These are phyloP conservation scores for Trichoderma gracile DNA, from an alignment of 2,329 filamentous ascomycete species.

Conservation along the genomic window DNA sequence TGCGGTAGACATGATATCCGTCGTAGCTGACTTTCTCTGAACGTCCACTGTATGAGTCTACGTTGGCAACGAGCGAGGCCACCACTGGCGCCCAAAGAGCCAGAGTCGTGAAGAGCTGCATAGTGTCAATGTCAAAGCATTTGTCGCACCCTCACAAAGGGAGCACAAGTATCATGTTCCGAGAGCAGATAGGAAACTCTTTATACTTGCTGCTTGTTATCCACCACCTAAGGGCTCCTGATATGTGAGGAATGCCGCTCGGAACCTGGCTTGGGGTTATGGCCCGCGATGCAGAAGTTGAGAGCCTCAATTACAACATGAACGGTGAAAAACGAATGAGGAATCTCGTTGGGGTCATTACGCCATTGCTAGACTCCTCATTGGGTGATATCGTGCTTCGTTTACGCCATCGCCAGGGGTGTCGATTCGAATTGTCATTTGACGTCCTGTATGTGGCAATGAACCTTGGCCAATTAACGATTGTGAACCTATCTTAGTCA, in stretches of 20 bases:
- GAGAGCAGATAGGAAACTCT: neutral
- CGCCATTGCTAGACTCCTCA: constrained; percentile 14
- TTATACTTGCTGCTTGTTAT: neutral
- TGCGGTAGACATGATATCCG: constrained; percentile 8
- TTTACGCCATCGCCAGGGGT: constrained; percentile 16
- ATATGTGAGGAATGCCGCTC: neutral
- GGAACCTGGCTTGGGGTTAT: neutral
- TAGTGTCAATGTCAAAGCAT: neutral
- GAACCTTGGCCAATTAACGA: neutral
- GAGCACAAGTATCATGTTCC: neutral
- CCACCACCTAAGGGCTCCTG: neutral
- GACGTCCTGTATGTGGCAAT: neutral
- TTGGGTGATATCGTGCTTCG: constrained; percentile 15
- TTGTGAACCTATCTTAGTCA: neutral
- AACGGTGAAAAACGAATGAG: neutral
- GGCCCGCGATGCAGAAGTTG: neutral
- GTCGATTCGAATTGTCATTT: neutral
- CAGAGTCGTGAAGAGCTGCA: neutral
- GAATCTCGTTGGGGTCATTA: neutral
- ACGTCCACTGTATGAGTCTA: neutral
- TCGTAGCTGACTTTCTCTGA: constrained; percentile 6
- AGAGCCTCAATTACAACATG: neutral
- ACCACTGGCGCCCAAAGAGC: neutral
- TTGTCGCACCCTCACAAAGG: neutral
- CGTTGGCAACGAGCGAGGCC: neutral